Evolutionary conservation across 495 filamentous ascomycete species (phyloP).

Genomic region (Aspergillus ostianus): DNA sequence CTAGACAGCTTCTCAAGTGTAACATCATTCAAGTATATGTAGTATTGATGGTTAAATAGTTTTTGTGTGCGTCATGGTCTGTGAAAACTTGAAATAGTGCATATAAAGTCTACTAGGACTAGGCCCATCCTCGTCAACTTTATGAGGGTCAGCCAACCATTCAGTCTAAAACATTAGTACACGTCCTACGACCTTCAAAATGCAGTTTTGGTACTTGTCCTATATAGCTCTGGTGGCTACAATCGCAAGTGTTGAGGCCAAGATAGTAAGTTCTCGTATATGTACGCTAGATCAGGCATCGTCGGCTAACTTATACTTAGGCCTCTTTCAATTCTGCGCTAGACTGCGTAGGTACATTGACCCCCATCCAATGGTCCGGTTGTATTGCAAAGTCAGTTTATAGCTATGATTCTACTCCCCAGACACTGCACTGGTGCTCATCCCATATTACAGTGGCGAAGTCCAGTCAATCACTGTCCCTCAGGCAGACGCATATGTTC

Average conservation of each 20-base stretch:
- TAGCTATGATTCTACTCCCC: neutral
- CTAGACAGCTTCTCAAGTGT: neutral
- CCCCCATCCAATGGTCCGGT: neutral
- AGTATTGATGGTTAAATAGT: too few species aligned
- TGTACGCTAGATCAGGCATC: neutral
- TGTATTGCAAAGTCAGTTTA: neutral
- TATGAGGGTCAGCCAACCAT: neutral
- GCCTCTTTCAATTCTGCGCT: neutral
- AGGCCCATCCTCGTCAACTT: neutral
- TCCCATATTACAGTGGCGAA: neutral
- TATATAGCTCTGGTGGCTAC: neutral
- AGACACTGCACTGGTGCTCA: neutral
- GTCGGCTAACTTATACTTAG: neutral
- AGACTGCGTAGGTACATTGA: neutral
- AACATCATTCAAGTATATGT: neutral
- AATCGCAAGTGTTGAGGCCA: neutral
- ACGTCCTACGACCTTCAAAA: neutral
- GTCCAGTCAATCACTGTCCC: neutral
- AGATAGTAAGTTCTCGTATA: neutral
- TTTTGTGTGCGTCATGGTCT: too few species aligned
- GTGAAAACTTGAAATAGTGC: too few species aligned
- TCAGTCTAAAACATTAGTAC: neutral
- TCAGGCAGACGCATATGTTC: neutral
- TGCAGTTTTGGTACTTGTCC: neutral
- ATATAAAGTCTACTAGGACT: too few species aligned